These are phyloP conservation scores for Casaregolazyma lundiana DNA, from an alignment of 1,139 yeast genomes.

Conservation along the genomic window DNA sequence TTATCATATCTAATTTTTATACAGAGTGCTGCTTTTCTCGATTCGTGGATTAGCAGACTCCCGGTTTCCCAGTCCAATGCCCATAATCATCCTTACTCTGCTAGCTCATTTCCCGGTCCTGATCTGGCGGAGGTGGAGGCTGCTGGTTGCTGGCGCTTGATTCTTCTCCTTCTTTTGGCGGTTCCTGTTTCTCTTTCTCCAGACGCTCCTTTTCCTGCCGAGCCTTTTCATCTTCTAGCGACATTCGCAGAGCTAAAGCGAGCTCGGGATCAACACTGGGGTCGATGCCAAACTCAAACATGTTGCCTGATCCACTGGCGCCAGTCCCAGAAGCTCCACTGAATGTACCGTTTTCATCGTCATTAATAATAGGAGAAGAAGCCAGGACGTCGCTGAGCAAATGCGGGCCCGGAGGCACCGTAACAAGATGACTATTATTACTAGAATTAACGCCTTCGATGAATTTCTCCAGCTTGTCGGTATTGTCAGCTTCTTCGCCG, in stretches of 20 bases:
- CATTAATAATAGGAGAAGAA: conserved; percentile 62
- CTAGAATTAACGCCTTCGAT: conserved; percentile 69
- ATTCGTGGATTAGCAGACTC: too few relatives aligned
- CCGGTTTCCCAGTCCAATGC: too few relatives aligned
- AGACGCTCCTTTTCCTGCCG: conserved; percentile 58
- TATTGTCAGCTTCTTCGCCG: conserved; percentile 81
- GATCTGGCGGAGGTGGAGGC: conserved; percentile 7
- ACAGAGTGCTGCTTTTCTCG: not conserved
- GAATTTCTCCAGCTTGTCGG: conserved; percentile 76
- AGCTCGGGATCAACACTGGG: conserved; percentile 96
- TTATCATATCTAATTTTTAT: not conserved
- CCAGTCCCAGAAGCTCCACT: conserved; percentile 39
- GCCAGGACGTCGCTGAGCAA: conserved; percentile 70
- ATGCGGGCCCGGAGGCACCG: conserved; percentile 85
- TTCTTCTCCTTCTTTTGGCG: conserved; percentile 10
- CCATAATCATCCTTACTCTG: not conserved
- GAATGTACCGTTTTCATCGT: conserved; percentile 44
- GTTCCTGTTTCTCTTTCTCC: conserved; percentile 17
- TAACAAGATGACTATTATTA: conserved; percentile 77
- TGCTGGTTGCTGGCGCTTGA: conserved; percentile 9
- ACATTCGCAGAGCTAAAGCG: conserved; percentile 85
- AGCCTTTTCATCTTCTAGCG: conserved; percentile 75
- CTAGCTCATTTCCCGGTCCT: conserved; percentile 13
- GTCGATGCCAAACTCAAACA: conserved; percentile 65
- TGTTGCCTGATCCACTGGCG: conserved; percentile 37